Conservation (phyloP, 306 rosid genomes). For the Acmispon strigosus region DNA sequence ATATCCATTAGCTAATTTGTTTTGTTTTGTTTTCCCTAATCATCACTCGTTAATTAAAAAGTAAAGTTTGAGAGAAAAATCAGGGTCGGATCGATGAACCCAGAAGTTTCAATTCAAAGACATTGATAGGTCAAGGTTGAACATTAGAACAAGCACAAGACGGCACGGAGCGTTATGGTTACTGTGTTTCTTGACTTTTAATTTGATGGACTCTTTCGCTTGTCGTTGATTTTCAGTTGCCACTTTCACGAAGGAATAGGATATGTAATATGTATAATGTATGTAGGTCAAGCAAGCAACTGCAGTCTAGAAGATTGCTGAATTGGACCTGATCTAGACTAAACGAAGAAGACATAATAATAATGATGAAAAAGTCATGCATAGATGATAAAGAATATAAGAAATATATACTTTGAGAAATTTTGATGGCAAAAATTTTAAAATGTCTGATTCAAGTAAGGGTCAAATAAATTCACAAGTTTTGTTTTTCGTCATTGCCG, state of each 20-base stretch:
- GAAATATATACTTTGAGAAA: too few species aligned
- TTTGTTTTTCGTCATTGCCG: too few species aligned
- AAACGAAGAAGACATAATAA: too few species aligned
- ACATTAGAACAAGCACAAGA: not conserved
- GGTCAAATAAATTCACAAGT: too few species aligned
- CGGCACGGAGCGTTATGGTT: constrained; percentile 13
- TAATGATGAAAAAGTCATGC: too few species aligned
- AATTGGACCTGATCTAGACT: not conserved
- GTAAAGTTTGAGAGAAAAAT: not conserved
- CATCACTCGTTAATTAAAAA: not conserved
- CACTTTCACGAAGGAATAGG: not conserved
- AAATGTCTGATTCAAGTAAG: too few species aligned
- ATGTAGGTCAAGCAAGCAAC: not conserved
- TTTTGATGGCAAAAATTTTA: too few species aligned
- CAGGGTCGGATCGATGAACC: not conserved
- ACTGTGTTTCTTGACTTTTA: not conserved
- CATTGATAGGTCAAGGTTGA: not conserved
- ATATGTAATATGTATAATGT: too few species aligned
- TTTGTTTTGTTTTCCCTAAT: too few species aligned
- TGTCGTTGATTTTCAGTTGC: not conserved
- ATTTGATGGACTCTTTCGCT: not conserved
- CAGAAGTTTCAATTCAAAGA: not conserved
- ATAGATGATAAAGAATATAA: too few species aligned
- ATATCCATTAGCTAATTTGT: too few species aligned
- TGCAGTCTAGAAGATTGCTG: not conserved